Evolutionary conservation across 129 eudicot species (phyloP).

Genomic region (Mikania micrantha): DNA sequence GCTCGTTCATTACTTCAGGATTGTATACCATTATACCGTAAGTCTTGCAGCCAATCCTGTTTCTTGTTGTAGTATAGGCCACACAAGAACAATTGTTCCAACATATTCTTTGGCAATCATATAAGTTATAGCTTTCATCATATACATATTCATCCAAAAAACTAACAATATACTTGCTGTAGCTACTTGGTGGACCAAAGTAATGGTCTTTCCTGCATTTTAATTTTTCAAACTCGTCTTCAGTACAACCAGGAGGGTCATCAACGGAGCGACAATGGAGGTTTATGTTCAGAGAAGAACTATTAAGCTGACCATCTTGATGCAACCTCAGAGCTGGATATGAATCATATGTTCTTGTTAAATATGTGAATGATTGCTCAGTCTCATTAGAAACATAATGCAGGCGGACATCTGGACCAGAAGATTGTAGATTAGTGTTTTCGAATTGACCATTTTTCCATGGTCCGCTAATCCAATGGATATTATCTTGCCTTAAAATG

Average conservation of each 20-base stretch:
- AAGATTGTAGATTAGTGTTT: not conserved
- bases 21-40: constrained; percentile 20
- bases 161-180: not conserved
- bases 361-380: constrained; percentile 26
- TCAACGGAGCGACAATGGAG: not conserved
- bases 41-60: constrained; percentile 25
- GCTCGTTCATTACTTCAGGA: constrained; percentile 2
- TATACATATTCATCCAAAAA: constrained; percentile 14
- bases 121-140: constrained; percentile 7
- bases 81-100: constrained; percentile 26
- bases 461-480: constrained; percentile 30
- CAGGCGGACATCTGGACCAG: not conserved
- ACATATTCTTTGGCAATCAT: constrained; percentile 34
- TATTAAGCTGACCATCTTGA: not conserved
- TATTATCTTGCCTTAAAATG: constrained; percentile 19
- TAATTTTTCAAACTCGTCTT: constrained; percentile 10
- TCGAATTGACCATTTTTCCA: constrained; percentile 27
- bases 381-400: constrained; percentile 20
- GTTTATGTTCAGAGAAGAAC: not conserved
- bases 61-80: constrained; percentile 15
- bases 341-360: constrained; percentile 6
- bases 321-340: too few relatives aligned
- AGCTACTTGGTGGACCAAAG: not conserved
- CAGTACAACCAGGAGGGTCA: constrained; percentile 18
- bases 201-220: constrained; percentile 18